Base-by-base conservation (phyloP, 371 early-diverging fungal species). In the Syncephalastrum monosporum region DNA sequence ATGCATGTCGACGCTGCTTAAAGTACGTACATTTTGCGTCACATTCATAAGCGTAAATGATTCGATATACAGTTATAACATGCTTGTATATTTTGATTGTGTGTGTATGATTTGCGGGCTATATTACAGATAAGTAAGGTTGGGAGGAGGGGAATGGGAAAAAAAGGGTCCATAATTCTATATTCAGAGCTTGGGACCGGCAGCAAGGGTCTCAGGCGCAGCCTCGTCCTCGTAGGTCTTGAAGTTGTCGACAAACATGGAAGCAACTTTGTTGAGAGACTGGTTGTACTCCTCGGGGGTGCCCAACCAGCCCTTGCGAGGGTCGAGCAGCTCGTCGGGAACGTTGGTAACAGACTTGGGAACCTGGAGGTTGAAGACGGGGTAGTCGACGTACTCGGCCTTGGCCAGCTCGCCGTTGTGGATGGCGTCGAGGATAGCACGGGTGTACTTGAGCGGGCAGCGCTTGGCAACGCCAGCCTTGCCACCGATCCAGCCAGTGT, bases 401-500 rank as follows among this genome's bases (percentile, higher is more conserved):
- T 89, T 81, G 60, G 87, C 84, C 46, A 96, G 82, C 68, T 91
- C 92, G 53, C 96, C 96, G 47, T 75, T 85, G 84, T 96, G 96
- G 72, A 98, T 95, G 47, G 97, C 90, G 74, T 97, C 96, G 60
- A 97, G 91, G 69, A 97, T 95, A 51, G 94, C 95, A 50, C 97
- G 91, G 38, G 95, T 90, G 83, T 95, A 93, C 79, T 92, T 94
- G 63, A 97, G 87, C 19, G 94, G 75, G 65, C 94, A 92, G 46
- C 97, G 91, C 77, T 89, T 85, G 58, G 94, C 96, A 19, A 78
- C 74, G 57, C 93, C 93, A 71, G 91, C 94, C 25, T 85, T 83
- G 50, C 95, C 96, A 67, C 96, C 95, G 71, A 82, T 90, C 96
- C 97, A 97, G 52, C 97, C 97, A 16, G 97, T 97, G 88, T 97